These are phyloP conservation scores for Sporothrix euskadiensis DNA, from an alignment of 2,329 filamentous ascomycete species.

Conservation along the genomic window DNA sequence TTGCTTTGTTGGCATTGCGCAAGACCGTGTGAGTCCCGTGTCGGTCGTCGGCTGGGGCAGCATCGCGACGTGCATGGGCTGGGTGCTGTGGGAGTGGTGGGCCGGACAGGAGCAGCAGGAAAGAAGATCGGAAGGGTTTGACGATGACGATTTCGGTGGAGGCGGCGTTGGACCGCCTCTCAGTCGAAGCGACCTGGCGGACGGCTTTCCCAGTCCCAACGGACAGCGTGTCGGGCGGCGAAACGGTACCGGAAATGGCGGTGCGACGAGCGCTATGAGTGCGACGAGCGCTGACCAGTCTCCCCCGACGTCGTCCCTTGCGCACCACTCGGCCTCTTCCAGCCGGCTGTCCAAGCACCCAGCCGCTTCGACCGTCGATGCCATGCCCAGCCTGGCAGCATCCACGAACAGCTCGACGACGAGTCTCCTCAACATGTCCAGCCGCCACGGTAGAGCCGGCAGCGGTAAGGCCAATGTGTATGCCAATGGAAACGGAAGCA, in stretches of 20 bases:
- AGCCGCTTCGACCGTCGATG: not conserved
- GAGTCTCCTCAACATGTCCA: conserved; percentile 25
- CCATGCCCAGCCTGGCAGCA: not conserved
- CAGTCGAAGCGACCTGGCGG: not conserved
- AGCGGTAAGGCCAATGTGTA: not conserved
- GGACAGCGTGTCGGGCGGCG: conserved; percentile 16
- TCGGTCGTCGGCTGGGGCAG: conserved; percentile 84
- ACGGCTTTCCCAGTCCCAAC: conserved; percentile 1
- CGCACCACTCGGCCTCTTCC: not conserved
- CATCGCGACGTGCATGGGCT: conserved; percentile 78
- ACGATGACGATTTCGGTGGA: not conserved
- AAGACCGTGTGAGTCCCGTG: conserved; percentile 85
- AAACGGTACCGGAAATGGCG: conserved; percentile 10
- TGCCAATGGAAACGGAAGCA: not conserved
- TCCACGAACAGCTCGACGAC: conserved; percentile 28
- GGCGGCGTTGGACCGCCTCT: not conserved
- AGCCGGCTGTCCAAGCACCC: not conserved
- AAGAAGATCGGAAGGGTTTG: not conserved
- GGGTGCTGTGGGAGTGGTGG: conserved; percentile 92
- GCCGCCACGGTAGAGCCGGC: not conserved
- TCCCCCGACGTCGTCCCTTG: not conserved
- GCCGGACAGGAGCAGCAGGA: conserved; percentile 57
- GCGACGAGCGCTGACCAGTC: conserved; percentile 13
- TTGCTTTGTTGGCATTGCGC: conserved; percentile 87
- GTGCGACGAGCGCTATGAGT: conserved; percentile 30